Percentiles rank a stretch among this genome's conserved stretches.
These are phyloP conservation scores for Dactylellina sp. DNA, from an alignment of 2,329 filamentous ascomycete genomes.

Conservation along the genomic window DNA sequence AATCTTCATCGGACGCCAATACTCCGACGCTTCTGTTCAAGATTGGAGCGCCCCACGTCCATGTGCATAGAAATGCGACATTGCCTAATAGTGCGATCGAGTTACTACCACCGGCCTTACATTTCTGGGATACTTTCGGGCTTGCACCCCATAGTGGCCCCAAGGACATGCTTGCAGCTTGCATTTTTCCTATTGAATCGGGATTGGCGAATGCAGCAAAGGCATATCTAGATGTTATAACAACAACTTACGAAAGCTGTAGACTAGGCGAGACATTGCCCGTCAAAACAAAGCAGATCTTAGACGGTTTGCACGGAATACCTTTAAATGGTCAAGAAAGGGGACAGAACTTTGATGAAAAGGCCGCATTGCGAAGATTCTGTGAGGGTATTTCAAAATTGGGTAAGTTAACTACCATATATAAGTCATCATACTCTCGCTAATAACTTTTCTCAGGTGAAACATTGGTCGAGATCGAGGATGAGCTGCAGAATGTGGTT, in stretches of 20 bases:
- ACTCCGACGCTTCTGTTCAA: slow-evolving; percentile 66
- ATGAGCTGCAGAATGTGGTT: slow-evolving; percentile 72
- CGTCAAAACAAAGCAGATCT: slow-evolving; percentile 64
- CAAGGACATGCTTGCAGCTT: slow-evolving; percentile 78
- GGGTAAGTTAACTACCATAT: slow-evolving; percentile 60
- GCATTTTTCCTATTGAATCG: slow-evolving; percentile 75
- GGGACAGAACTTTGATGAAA: slow-evolving; percentile 40
- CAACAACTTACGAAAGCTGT: slow-evolving; percentile 69
- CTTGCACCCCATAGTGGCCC: slow-evolving; percentile 76
- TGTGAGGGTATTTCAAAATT: slow-evolving; percentile 58
- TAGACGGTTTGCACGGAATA: slow-evolving; percentile 63
- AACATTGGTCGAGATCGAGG: slow-evolving; percentile 61
- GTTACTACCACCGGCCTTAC: slow-evolving; percentile 77
- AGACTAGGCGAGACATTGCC: slow-evolving; percentile 57
- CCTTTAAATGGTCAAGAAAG: slow-evolving; percentile 54
- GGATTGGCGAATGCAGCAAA: slow-evolving; percentile 73
- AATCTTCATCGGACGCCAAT: slow-evolving; percentile 36
- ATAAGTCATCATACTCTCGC: slow-evolving; percentile 65
- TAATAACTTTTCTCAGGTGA: slow-evolving; percentile 57
- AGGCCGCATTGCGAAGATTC: slow-evolving; percentile 47
- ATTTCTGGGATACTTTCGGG: slow-evolving; percentile 85
- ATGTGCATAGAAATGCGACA: slow-evolving; percentile 69
- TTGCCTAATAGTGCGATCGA: slow-evolving; percentile 77
- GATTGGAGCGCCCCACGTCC: slow-evolving; percentile 76
- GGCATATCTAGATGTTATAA: slow-evolving; percentile 76